phyloP scores from a whole-genome alignment of 1,139 yeast species.

The Zhuliangozyma parablackwelliae region DNA sequence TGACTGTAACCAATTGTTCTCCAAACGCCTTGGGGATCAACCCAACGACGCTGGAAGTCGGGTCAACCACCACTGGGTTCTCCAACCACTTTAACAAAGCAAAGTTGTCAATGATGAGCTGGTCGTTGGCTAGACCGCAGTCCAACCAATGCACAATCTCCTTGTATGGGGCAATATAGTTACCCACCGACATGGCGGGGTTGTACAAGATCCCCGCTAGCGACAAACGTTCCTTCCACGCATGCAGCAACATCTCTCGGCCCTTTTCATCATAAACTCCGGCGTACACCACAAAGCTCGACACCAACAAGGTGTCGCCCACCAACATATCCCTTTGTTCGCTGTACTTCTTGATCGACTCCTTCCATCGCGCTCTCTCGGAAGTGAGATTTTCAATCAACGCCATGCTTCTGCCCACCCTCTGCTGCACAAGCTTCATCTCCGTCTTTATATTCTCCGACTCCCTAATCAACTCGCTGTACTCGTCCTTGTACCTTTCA shows the following conservation, averaged over 20 bases:
- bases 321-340: constrained; percentile 43
- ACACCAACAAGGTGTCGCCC: constrained; percentile 63
- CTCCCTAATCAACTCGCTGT: constrained; percentile 72
- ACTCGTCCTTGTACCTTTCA: constrained; percentile 60
- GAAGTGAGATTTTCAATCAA: constrained; percentile 60
- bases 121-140: constrained; percentile 53
- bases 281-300: constrained; percentile 59
- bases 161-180: constrained; percentile 24
- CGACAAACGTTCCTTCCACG: constrained; percentile 41
- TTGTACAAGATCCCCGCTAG: constrained; percentile 41
- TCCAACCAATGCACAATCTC: constrained; percentile 50
- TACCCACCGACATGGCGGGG: constrained; percentile 25
- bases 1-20: constrained; percentile 41
- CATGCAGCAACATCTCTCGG: constrained; percentile 32
- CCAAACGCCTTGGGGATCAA: constrained; percentile 30
- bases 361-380: constrained; percentile 78
- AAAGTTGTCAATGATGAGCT: constrained; percentile 65
- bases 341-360: constrained; percentile 49
- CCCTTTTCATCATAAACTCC: constrained; percentile 57
- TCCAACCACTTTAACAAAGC: constrained; percentile 42
- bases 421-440: constrained; percentile 58
- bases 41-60: constrained; percentile 48
- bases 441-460: constrained; percentile 71
- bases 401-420: constrained; percentile 58
- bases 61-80: constrained; percentile 68